Evolutionary conservation across 495 filamentous ascomycete genomes (phyloP), one percentile per base, ranked within the genome.

Genomic region (Tirmania nivea): DNA sequence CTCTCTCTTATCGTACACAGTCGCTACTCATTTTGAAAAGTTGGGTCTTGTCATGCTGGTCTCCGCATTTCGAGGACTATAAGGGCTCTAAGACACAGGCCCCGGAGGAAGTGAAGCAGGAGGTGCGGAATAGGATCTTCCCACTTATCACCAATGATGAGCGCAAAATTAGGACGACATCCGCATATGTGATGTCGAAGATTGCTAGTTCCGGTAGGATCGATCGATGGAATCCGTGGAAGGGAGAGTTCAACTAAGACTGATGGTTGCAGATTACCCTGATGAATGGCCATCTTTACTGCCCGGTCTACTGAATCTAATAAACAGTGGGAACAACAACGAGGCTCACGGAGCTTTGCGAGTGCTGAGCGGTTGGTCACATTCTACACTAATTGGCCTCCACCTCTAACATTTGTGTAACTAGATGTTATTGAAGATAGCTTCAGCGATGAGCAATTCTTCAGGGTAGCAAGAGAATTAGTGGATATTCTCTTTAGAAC

Each of bases 391-490:
- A 45, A 3, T 45, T 19, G 39, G 17, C 39, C 9, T 45, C 4
- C 39, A 14, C 1, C 17, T 45, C 17, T 45, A 19, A 45, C 48
- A 25, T 50, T 50, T 19, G 21, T n/a, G 11, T 17, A 17, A 39
- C 35, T 57, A 65, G 89, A 95, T 66, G 69, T 97, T 36, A 86
- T 97, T 10, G 86, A 96, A 50, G 89, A 94, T 52, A 81, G 85
- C 31, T 75, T 97, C 59, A 87, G 79, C 57, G 92, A 95, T 55
- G 83, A 89, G 55, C 87, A 94, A 57, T 96, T 97, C 72, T 93
- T 94, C 63, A 73, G 73, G 51, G 79, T 86, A 54, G 90, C 92
- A 5, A 71, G 79, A 35, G 80, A 90, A 49, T 78, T 97, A 45
- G 78, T 95, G 52, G 79, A 79, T 54, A 77, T 80, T 10, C 76